Percentiles rank a stretch among this genome's conserved stretches.
These are phyloP conservation scores for Acacia acuminata DNA, from an alignment of 306 rosid genomes.

Conservation along the genomic window DNA sequence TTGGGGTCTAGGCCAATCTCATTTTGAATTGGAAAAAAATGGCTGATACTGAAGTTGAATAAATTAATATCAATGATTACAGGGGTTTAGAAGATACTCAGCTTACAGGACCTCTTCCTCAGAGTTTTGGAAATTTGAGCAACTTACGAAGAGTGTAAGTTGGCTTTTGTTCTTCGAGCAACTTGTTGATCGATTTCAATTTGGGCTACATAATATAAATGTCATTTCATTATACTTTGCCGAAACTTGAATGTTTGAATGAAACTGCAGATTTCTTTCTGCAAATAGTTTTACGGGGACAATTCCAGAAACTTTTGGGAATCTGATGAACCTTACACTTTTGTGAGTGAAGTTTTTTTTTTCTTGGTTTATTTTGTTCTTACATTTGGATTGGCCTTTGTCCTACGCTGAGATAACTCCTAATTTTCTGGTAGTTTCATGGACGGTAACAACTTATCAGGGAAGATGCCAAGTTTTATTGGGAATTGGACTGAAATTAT, in stretches of 20 bases:
- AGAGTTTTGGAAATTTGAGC: background rate
- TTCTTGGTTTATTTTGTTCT: background rate
- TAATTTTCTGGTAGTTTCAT: constrained; percentile 54
- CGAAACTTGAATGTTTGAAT: too few relatives aligned
- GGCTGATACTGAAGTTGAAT: background rate
- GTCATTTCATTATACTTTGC: too few relatives aligned
- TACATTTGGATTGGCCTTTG: background rate
- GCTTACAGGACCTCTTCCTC: background rate
- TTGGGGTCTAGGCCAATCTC: background rate
- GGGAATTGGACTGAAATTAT: constrained; percentile 69
- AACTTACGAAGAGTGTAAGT: background rate
- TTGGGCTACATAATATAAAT: too few relatives aligned
- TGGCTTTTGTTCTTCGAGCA: too few relatives aligned
- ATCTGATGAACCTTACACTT: constrained; percentile 52
- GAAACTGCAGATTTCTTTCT: constrained; percentile 17
- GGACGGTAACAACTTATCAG: constrained; percentile 65
- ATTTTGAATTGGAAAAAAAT: background rate
- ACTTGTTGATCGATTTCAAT: too few relatives aligned
- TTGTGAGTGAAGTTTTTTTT: constrained; percentile 51
- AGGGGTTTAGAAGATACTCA: background rate
- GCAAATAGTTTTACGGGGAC: constrained; percentile 63
- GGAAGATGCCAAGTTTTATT: constrained; percentile 60
- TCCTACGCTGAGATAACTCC: constrained; percentile 12
- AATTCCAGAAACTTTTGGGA: constrained; percentile 58
- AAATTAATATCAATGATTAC: background rate